Conservation (phyloP, 768 basidiomycete species). For the Podaxis carcinomalis region DNA sequence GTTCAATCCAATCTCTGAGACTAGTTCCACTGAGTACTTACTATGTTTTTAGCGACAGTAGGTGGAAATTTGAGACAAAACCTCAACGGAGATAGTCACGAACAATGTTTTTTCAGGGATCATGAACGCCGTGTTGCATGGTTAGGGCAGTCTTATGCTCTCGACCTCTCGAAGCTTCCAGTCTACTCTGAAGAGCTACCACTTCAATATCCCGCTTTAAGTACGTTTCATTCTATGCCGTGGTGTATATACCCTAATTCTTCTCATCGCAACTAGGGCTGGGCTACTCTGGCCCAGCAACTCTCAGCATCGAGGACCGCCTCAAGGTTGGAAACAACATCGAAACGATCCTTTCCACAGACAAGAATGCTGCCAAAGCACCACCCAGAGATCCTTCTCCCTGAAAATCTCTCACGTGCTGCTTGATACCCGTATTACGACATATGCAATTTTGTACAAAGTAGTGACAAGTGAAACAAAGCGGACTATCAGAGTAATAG, state of each 20-base stretch:
- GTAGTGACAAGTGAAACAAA: neutral
- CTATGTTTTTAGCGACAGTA: constrained; percentile 41
- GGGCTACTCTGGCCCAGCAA: constrained; percentile 59
- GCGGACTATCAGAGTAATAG: neutral
- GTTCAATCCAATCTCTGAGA: constrained; percentile 15
- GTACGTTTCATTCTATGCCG: constrained; percentile 32
- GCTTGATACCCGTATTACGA: neutral
- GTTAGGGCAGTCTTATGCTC: constrained; percentile 68
- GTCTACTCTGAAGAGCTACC: constrained; percentile 51
- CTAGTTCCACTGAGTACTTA: neutral
- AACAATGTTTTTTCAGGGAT: constrained; percentile 39
- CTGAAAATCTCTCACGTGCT: neutral
- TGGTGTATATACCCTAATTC: neutral
- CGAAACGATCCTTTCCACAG: constrained; percentile 51
- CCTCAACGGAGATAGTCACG: neutral
- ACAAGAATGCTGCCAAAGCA: constrained; percentile 68
- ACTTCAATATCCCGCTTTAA: constrained; percentile 61
- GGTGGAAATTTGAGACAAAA: constrained; percentile 16
- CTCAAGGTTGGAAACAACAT: constrained; percentile 56
- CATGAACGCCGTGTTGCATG: constrained; percentile 69
- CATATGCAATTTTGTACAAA: neutral
- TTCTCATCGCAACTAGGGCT: constrained; percentile 38
- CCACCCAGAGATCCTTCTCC: constrained; percentile 31
- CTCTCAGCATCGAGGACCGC: constrained; percentile 56
- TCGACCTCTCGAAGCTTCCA: constrained; percentile 57